A percentile compares a stretch with the other conserved stretches of the same genome.
These are phyloP conservation scores for Posidonia australis DNA, from an alignment of 106 monocot genomes.

Conservation along the genomic window DNA sequence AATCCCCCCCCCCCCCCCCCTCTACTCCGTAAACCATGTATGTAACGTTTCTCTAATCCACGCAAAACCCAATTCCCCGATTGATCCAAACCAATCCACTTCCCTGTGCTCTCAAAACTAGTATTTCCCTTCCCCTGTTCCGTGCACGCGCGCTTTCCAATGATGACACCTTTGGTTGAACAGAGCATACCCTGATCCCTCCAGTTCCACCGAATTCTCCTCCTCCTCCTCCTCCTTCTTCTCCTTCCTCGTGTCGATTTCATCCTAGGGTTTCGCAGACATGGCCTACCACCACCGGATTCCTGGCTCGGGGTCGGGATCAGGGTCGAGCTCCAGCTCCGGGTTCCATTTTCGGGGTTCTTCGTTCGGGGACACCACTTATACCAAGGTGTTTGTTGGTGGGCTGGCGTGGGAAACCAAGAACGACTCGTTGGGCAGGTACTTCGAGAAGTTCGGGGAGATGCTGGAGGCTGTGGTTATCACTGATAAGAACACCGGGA, in stretches of 20 bases:
- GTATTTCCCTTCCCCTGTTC: background rate
- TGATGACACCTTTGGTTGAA: background rate
- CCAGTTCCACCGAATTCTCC: background rate
- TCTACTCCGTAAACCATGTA: background rate
- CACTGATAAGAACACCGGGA: slow-evolving; percentile 32
- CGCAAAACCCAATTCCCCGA: background rate
- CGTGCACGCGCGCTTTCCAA: background rate
- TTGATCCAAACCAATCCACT: background rate
- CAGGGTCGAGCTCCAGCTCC: slow-evolving; percentile 2
- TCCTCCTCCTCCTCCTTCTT: no score
- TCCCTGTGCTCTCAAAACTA: background rate
- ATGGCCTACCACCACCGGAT: background rate
- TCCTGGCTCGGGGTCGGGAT: background rate
- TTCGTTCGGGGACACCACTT: slow-evolving; percentile 27
- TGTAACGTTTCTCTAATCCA: background rate
- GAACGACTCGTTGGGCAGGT: slow-evolving; percentile 20
- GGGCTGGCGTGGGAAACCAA: slow-evolving; percentile 41
- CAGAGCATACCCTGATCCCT: background rate
- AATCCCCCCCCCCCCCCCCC: background rate
- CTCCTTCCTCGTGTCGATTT: background rate
- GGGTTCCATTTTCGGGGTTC: slow-evolving; percentile 13
- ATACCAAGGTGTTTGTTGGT: slow-evolving; percentile 37
- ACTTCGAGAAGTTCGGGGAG: slow-evolving; percentile 35
- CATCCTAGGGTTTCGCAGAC: background rate
- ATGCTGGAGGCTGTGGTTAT: slow-evolving; percentile 40